Evolutionary conservation across 768 basidiomycete species (phyloP).

Genomic region (Boletales sp.): DNA sequence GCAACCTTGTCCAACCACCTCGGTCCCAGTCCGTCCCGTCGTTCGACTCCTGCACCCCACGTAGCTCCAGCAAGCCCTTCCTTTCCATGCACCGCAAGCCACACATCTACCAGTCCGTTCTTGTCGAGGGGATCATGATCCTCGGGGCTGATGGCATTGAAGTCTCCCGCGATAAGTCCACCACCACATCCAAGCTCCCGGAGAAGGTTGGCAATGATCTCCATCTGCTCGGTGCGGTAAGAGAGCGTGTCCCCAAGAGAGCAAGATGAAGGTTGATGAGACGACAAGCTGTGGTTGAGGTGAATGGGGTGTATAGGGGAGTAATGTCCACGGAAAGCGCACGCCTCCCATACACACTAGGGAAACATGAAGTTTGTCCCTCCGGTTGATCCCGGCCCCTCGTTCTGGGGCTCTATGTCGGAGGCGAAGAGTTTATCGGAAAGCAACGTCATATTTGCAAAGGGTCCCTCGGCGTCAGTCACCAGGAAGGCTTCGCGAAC

Average conservation of each 20-base stretch:
- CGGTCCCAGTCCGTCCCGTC: no score
- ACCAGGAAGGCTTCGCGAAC: background rate
- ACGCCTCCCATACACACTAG: background rate
- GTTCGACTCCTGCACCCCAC: background rate
- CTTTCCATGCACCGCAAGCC: background rate
- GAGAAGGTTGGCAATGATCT: constrained; percentile 30
- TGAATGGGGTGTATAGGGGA: background rate
- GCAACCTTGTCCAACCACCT: background rate
- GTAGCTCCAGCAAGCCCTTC: background rate
- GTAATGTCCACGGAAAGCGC: background rate
- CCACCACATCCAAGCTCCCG: constrained; percentile 39
- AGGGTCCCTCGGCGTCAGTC: background rate
- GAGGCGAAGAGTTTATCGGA: background rate
- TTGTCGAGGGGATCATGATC: constrained; percentile 17
- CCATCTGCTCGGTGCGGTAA: background rate
- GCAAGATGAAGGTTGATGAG: background rate
- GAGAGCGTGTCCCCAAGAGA: background rate
- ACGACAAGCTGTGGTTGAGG: background rate
- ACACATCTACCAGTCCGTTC: background rate
- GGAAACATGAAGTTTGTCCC: no score
- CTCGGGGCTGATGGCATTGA: constrained; percentile 39
- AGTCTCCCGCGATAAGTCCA: constrained; percentile 46
- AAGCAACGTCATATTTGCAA: background rate
- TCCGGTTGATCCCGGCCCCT: no score
- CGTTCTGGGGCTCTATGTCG: background rate